These are phyloP conservation scores for Persicaria tinctoria DNA, from an alignment of 148 eudicot species.

Conservation along the genomic window DNA sequence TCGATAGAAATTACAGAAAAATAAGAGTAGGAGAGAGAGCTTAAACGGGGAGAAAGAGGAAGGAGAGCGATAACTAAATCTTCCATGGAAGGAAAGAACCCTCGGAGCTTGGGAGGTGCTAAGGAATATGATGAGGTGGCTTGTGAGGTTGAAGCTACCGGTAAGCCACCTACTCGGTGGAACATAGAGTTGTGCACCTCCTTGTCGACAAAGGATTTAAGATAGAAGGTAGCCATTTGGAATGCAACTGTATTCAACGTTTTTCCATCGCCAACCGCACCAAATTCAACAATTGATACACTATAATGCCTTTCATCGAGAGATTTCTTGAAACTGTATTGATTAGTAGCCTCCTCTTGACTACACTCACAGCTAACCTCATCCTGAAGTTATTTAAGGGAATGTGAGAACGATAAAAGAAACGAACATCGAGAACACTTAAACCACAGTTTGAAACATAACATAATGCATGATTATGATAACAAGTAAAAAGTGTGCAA, in stretches of 20 bases:
- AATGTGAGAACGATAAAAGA: background rate
- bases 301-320: conserved; percentile 36
- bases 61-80: no score
- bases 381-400: conserved; percentile 17
- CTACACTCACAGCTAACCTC: conserved; percentile 22
- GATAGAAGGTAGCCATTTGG: conserved; percentile 54
- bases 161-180: conserved; percentile 52
- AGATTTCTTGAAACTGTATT: conserved; percentile 31
- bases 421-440: background rate
- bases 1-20: no score
- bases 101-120: no score
- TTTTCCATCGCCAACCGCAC: conserved; percentile 58
- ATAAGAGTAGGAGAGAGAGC: no score
- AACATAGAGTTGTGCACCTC: conserved; percentile 53
- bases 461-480: background rate
- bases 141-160: conserved; percentile 7
- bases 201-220: conserved; percentile 50
- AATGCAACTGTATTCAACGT: conserved; percentile 46
- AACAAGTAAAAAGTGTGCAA: background rate
- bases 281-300: conserved; percentile 53
- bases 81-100: no score
- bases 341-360: conserved; percentile 25
- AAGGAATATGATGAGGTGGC: no score
- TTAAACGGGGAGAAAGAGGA: no score
- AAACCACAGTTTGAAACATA: background rate